Base-by-base conservation (phyloP, 345 rosid genomes). In the Syzygium oleosum region DNA sequence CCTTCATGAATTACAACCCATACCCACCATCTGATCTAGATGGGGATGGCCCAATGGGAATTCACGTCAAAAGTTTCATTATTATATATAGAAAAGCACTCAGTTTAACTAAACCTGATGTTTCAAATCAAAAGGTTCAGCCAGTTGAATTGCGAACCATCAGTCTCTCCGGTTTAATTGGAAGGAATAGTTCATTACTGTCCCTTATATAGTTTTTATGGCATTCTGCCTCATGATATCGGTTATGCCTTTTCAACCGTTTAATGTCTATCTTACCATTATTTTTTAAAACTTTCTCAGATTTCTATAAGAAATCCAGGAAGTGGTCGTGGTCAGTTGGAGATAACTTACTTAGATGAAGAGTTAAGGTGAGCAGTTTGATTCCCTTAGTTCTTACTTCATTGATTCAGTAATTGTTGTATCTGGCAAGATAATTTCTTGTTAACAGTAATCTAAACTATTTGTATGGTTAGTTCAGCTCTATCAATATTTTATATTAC, bases 271-370 rank as follows among this genome's bases (percentile, higher is more conserved):
- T 84, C 59, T 52, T 55, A 52, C 49, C 9, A 10, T 31, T 52
- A 25, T 52, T 23, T 29, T 29, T n/a, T 52, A 4, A 19, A 15
- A 5, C 63, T 53, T 43, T 51, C 86, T 84, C 86, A 92, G 94
- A 89, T 91, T 65, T 93, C 93, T 3, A 49, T 92, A 34, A 90
- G 89, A 87, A 91, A 92, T 87, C 93, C 94, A 31, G 93, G 84
- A 63, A 91, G 90, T 41, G 93, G 93, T 52, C 90, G 90, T 51
- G 94, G 94, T 27, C 93, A 92, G 85, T 53, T 92, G 89, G 94
- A 91, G 89, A 91, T 89, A 43, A 92, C 94, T 9, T 92, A 92
- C 88, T 88, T 92, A 86, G 94, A 92, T 65, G 92, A 92, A 52
- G 94, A 92, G 68, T 83, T 92, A 38, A 73, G 94, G 93, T 91